Conservation (phyloP, 1,284 basidiomycete species). For the Leucoagaricus sp. region DNA sequence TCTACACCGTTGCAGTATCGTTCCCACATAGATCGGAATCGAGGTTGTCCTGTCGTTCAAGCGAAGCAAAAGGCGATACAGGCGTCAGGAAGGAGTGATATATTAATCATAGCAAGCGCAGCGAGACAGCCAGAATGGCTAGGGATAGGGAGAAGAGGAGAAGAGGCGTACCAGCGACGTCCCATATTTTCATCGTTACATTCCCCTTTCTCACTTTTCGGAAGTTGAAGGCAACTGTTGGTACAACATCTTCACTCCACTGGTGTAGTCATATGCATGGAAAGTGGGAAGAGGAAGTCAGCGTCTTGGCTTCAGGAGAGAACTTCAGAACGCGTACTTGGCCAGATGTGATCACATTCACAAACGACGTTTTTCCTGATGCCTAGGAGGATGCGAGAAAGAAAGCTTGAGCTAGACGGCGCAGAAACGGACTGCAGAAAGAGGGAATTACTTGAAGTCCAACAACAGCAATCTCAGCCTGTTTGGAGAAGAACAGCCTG, state of each 20-base stretch:
- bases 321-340: constrained; percentile 50
- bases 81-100: neutral
- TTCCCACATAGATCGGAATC: constrained; percentile 94
- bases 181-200: constrained; percentile 93
- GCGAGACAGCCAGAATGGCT: neutral
- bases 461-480: constrained; percentile 91
- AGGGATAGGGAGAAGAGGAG: neutral
- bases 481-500: constrained; percentile 86
- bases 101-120: neutral
- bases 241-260: constrained; percentile 94
- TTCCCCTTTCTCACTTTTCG: constrained; percentile 86
- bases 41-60: constrained; percentile 72
- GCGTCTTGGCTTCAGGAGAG: neutral
- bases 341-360: constrained; percentile 87
- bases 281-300: neutral
- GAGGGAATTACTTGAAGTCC: constrained; percentile 75
- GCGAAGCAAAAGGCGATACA: constrained; percentile 3
- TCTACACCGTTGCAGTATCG: constrained; percentile 94
- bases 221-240: constrained; percentile 92
- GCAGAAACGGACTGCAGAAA: neutral
- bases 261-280: constrained; percentile 27
- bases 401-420: constrained; percentile 12
- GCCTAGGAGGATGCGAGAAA: constrained; percentile 49
- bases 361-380: constrained; percentile 93
- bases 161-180: constrained; percentile 71